Evolutionary conservation across 768 basidiomycete species (phyloP).

Genomic region (Butyriboletus loyo): DNA sequence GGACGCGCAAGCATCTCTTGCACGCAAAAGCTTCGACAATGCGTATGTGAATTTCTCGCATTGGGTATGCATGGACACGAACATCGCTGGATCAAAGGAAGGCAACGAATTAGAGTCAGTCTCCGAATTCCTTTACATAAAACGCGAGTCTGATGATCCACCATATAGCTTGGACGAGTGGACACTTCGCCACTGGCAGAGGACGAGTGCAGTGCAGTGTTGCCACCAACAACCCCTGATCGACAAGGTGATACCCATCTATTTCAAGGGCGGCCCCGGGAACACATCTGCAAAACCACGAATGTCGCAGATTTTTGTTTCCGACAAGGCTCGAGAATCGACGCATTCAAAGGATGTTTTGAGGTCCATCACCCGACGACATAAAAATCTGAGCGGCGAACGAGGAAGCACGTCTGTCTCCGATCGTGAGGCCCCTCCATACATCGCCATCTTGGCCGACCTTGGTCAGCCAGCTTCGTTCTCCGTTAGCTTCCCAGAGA

Average conservation of each 20-base stretch:
- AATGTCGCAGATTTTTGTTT: conserved; percentile 25
- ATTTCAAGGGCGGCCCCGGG: not conserved
- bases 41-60: not conserved
- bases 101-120: not conserved
- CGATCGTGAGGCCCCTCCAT: not conserved
- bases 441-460: conserved; percentile 19
- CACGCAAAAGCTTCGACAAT: not conserved
- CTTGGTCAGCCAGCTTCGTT: not conserved
- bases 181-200: conserved; percentile 13
- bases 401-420: too few relatives aligned
- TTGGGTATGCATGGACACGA: not conserved
- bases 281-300: not conserved
- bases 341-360: not conserved
- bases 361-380: not conserved
- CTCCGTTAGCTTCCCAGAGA: conserved; percentile 2
- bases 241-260: conserved; percentile 20
- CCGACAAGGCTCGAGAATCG: conserved; percentile 11
- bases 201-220: conserved; percentile 13
- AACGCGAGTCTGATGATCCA: too few relatives aligned
- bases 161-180: not conserved
- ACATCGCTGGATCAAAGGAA: not conserved
- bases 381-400: not conserved
- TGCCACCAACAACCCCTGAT: conserved; percentile 9
- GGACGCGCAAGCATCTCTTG: too few relatives aligned
- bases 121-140: not conserved